Evolutionary conservation across 345 rosid species (phyloP).

Genomic region (Salix purpurea): DNA sequence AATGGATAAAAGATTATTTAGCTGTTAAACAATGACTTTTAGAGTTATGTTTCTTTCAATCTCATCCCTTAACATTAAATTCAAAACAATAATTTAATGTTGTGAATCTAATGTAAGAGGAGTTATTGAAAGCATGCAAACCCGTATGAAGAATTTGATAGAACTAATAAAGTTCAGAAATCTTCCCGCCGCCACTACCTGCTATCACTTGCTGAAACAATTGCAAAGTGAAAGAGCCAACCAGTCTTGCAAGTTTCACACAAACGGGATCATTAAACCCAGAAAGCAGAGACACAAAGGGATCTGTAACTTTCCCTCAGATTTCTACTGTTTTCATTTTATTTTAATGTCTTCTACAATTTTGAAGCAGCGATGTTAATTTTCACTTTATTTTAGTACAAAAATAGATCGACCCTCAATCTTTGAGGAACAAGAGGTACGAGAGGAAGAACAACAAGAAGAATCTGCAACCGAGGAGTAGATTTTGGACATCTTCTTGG

Average conservation of each 20-base stretch:
- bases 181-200: not conserved
- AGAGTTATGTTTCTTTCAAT: too few relatives aligned
- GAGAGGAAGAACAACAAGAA: conserved; percentile 80
- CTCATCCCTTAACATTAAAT: too few relatives aligned
- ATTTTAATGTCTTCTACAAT: not conserved
- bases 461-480: conserved; percentile 11
- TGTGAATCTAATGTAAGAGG: too few relatives aligned
- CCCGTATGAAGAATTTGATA: too few relatives aligned
- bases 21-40: too few relatives aligned
- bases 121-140: too few relatives aligned
- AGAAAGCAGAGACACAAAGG: conserved; percentile 84
- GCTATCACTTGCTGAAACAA: conserved; percentile 1
- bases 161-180: not conserved
- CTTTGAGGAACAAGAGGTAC: conserved; percentile 88
- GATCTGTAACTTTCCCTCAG: conserved; percentile 24
- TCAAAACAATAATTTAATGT: too few relatives aligned
- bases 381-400: not conserved
- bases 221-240: conserved; percentile 99
- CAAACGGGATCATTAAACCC: conserved; percentile 95
- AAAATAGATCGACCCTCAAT: conserved; percentile 78
- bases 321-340: not conserved
- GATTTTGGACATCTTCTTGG: not conserved
- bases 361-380: not conserved
- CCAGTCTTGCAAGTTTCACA: conserved; percentile 90
- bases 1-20: too few relatives aligned